phyloP scores from a whole-genome alignment of 2,329 filamentous ascomycete genomes.

The Bertia moriformis region DNA sequence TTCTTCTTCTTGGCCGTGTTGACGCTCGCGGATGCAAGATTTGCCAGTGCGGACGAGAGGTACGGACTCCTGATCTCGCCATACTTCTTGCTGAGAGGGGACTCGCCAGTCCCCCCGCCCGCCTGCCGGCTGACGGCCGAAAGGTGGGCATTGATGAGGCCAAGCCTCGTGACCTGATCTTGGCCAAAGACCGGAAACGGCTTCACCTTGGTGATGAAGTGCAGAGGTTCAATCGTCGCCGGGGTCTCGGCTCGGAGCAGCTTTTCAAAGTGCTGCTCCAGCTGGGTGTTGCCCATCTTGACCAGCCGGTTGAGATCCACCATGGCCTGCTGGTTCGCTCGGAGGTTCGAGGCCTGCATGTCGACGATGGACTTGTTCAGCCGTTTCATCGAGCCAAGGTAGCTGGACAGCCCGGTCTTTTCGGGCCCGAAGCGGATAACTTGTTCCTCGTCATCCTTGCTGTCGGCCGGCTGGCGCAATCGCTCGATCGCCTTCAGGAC shows the following conservation, averaged over 20 bases:
- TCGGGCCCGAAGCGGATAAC: constrained; percentile 81
- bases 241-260: constrained; percentile 64
- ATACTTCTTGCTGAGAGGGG: constrained; percentile 68
- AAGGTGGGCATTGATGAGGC: constrained; percentile 69
- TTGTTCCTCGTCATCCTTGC: constrained; percentile 78
- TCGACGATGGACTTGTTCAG: constrained; percentile 72
- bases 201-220: constrained; percentile 79
- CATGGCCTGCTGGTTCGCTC: constrained; percentile 81
- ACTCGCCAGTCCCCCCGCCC: constrained; percentile 31
- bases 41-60: constrained; percentile 66
- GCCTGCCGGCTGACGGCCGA: constrained; percentile 39
- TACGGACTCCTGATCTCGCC: constrained; percentile 77
- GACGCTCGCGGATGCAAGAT: constrained; percentile 73
- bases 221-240: constrained; percentile 70
- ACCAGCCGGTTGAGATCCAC: constrained; percentile 65
- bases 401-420: constrained; percentile 67
- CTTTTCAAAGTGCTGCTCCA: constrained; percentile 73
- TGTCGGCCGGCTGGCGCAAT: constrained; percentile 79
- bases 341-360: constrained; percentile 78
- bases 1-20: constrained; percentile 71
- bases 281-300: constrained; percentile 63
- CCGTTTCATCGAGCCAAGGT: constrained; percentile 78
- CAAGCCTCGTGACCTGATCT: constrained; percentile 61
- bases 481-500: constrained; percentile 77
- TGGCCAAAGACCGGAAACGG: constrained; percentile 70